Base-by-base conservation (phyloP, 495 filamentous ascomycete species). In the Margaritispora aquatica region DNA sequence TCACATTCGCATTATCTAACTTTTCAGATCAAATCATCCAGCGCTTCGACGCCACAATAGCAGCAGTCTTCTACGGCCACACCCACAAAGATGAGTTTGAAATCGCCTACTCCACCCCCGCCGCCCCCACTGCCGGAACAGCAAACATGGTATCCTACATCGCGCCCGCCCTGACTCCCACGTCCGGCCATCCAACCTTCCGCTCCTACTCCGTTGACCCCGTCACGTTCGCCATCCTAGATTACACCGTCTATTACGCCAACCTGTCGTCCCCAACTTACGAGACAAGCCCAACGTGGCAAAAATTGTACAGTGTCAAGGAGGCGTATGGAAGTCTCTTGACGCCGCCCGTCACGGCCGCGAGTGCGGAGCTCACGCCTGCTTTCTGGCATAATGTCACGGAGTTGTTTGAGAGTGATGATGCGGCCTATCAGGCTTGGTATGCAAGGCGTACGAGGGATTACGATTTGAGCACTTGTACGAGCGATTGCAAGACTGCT, bases 311-410 rank as follows among this genome's bases (percentile, higher is more conserved):
- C 68, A 76, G 74, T 3, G 81, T 78, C 21, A 78, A 77, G 59
- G 74, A 75, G 57, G 70, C 71, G 13, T 84, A 84, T 59, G 78
- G 80, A 23, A 59, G 72, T 8, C 67, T 74, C 0, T 55, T 81
- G 38, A 61, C 48, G n/a, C 72, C 77, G 15, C 72, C 77, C 0
- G 53, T 75, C 2, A 69, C 66, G 0, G 68, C 70, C 27, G 26
- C 66, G 0, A 36, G 48, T 1, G 71, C 66, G 19, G 81, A 83
- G 54, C 70, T 83, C 4, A 77, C 75, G 0, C 75, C 80, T 0
- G 77, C 77, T 8, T 84, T 84, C 70, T 83, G 81, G 81, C 80
- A 84, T 63, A 77, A 81, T 64, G 75, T 84, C 22, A 83, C 81
- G 3, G 74, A 64, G 1, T 62, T 69, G 5, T 73, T 79, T 54